A percentile compares a stretch with the other conserved stretches of the same genome.
These are phyloP conservation scores for Triadica sebifera DNA, from an alignment of 345 rosid species.

Conservation along the genomic window DNA sequence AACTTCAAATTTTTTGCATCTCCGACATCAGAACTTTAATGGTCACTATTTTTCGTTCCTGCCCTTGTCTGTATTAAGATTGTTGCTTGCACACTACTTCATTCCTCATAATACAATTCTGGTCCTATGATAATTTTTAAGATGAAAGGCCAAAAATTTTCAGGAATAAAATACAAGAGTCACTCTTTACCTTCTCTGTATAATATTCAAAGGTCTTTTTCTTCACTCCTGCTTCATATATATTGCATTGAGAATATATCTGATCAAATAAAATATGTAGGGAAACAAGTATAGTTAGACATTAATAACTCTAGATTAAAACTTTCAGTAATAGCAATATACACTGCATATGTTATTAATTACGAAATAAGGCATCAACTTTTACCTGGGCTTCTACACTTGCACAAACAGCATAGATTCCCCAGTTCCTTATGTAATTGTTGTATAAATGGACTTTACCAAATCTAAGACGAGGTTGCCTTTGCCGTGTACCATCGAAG, in stretches of 20 bases:
- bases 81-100: background rate
- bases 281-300: background rate
- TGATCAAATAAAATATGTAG: constrained; percentile 21
- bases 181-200: constrained; percentile 56
- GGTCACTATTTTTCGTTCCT: background rate
- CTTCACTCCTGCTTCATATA: constrained; percentile 92
- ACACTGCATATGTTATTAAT: background rate
- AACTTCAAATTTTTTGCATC: background rate
- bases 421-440: constrained; percentile 85
- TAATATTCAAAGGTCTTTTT: constrained; percentile 82
- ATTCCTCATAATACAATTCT: background rate
- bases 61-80: background rate
- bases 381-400: constrained; percentile 88
- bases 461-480: constrained; percentile 91
- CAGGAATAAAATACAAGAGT: background rate
- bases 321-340: background rate
- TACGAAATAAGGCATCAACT: background rate
- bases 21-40: background rate
- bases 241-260: constrained; percentile 90
- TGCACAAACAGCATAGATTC: constrained; percentile 88
- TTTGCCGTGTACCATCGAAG: constrained; percentile 80
- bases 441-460: constrained; percentile 85
- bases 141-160: background rate
- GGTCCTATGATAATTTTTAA: background rate
- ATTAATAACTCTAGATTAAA: background rate